Conservation (phyloP, 208 protist species). For the Leishmania mexicana region DNA sequence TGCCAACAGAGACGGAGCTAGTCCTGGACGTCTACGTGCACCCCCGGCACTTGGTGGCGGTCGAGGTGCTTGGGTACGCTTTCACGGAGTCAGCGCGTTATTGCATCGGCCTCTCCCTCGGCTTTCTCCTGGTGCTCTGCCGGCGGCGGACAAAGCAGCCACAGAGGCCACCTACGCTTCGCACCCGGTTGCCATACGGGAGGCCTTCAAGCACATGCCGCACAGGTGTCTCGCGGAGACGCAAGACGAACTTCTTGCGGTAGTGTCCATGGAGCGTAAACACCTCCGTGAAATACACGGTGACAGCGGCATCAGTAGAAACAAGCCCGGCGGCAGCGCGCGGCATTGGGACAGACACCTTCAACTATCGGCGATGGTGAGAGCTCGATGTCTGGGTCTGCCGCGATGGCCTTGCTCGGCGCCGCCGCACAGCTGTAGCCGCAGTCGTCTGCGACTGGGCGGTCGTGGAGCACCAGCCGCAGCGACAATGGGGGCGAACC, state of each 20-base stretch:
- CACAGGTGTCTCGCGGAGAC: slow-evolving; percentile 9
- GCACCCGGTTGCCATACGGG: slow-evolving; percentile 17
- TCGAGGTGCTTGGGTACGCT: slow-evolving; percentile 59
- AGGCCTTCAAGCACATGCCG: slow-evolving; percentile 26
- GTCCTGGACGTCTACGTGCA: slow-evolving; percentile 56
- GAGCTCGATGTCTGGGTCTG: not conserved
- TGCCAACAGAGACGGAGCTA: slow-evolving; percentile 35
- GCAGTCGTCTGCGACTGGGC: slow-evolving; percentile 6
- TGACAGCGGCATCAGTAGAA: not conserved
- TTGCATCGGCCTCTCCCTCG: slow-evolving; percentile 40
- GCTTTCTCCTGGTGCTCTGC: slow-evolving; percentile 59
- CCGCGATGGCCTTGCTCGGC: not conserved
- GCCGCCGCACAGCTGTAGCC: slow-evolving; percentile 1
- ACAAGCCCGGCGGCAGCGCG: not conserved
- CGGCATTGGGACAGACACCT: not conserved
- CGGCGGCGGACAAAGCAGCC: slow-evolving; percentile 53
- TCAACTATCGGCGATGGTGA: not conserved
- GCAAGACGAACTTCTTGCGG: slow-evolving; percentile 28
- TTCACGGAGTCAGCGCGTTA: slow-evolving; percentile 44
- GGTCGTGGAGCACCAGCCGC: slow-evolving; percentile 40
- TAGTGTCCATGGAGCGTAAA: slow-evolving; percentile 29
- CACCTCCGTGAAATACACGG: slow-evolving; percentile 7
- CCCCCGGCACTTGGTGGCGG: slow-evolving; percentile 39
- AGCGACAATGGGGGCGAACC: slow-evolving; percentile 37
- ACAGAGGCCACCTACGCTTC: slow-evolving; percentile 31